Evolutionary conservation across 1,284 basidiomycete genomes (phyloP), one percentile per base, ranked within the genome.

Genomic region (Papiliotrema terrestris): DNA sequence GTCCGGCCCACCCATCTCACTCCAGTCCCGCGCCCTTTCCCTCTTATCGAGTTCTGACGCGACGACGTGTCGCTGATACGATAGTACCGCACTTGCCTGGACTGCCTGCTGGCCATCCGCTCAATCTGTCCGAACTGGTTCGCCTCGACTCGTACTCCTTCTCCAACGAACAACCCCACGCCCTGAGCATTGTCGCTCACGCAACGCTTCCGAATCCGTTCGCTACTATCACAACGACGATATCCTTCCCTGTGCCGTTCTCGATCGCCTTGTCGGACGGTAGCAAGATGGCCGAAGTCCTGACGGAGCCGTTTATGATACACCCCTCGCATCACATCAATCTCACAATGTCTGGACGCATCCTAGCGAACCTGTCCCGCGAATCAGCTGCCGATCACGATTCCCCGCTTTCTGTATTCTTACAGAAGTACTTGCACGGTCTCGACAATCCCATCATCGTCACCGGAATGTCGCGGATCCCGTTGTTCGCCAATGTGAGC

Each of bases 191-290:
- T 39, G 46, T 39, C 3, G 75, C 72, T 1, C 29, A 51, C 1
- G 74, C 71, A 0, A 64, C 67, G 1, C 44, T 74, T 11, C 69
- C 69, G 4, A 74, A 74, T 51, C 55, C 62, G 23, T 22, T 58
- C 25, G 60, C 59, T 1, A 42, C 56, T 19, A n/a, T 71, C 25
- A 60, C 59, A 32, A 57, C 57, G 11, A 64, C 56, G 5, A 32
- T 77, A 6, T 69, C 70, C 1, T 73, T 71, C 44, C 57, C 60
- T 13, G 50, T 77, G 11, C 73, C 72, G 0, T 77, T 77, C 48
- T 59, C 65, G 1, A 69, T 77, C 49, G 61, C 61, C 37, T 53
- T 75, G 1, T 59, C 69, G 5, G 54, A 49, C 25, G 60, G 59
- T 17, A 61, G 49, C n/a, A 58, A 57, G 35, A 71, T 77, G 63